Conservation (phyloP, 148 eudicot genomes). For the Silene latifolia region DNA sequence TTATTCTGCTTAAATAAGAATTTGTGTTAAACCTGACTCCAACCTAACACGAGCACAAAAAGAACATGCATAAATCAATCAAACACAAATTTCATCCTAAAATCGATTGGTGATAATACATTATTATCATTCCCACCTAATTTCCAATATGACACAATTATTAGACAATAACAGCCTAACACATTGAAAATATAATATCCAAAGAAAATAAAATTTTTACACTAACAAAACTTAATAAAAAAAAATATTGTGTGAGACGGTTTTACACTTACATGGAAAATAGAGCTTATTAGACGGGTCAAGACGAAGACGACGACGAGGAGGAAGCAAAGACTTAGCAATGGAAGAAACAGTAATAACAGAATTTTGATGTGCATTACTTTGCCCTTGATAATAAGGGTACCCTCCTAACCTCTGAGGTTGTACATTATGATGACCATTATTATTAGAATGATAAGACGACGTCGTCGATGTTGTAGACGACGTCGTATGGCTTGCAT, state of each 20-base stretch:
- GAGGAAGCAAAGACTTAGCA: slow-evolving; percentile 44
- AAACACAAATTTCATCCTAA: neutral
- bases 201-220: neutral
- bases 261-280: slow-evolving; percentile 37
- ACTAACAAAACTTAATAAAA: neutral
- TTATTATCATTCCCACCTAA: too few relatives aligned
- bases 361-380: neutral
- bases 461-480: slow-evolving; percentile 4
- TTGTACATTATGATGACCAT: slow-evolving; percentile 16
- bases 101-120: neutral
- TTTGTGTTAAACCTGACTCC: too few relatives aligned
- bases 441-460: neutral
- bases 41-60: neutral
- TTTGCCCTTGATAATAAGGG: neutral
- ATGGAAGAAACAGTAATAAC: slow-evolving; percentile 29
- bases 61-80: too few relatives aligned
- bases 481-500: neutral
- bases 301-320: slow-evolving; percentile 45
- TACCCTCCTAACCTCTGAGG: slow-evolving; percentile 14
- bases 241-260: too few relatives aligned
- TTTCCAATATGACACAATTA: neutral
- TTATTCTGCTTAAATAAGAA: too few relatives aligned
- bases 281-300: slow-evolving; percentile 47
- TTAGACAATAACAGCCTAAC: neutral
- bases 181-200: too few relatives aligned